Evolutionary conservation across 805 yeast genomes (phyloP).

Genomic region (Saturnispora halmiae): DNA sequence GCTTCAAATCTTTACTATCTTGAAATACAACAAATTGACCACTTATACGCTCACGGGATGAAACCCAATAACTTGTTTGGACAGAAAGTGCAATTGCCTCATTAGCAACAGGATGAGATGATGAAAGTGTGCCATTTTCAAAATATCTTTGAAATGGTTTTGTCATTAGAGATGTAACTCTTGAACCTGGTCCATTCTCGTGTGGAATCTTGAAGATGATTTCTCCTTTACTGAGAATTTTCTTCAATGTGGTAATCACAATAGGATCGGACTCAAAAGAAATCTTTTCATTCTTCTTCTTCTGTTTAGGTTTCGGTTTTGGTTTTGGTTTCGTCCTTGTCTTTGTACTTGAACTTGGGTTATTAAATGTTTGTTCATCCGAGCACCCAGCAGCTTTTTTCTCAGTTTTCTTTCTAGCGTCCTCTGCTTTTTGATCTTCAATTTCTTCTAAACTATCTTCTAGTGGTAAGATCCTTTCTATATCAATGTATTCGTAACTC

Average conservation of each 20-base stretch:
- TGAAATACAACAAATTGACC: conserved; percentile 72
- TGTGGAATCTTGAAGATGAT: conserved; percentile 70
- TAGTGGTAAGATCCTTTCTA: conserved; percentile 15
- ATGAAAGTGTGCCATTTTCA: conserved; percentile 63
- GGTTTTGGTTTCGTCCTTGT: not conserved
- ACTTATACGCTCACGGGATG: conserved; percentile 75
- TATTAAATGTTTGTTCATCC: not conserved
- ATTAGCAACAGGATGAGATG: conserved; percentile 62
- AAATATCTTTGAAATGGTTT: conserved; percentile 64
- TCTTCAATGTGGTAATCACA: conserved; percentile 12
- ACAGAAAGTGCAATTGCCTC: conserved; percentile 74
- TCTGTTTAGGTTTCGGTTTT: not conserved
- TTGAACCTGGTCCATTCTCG: conserved; percentile 65
- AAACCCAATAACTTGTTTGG: conserved; percentile 85
- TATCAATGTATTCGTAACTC: conserved; percentile 26
- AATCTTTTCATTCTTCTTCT: conserved; percentile 5
- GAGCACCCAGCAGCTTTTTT: not conserved
- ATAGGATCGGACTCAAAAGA: conserved; percentile 13
- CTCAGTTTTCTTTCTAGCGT: not conserved
- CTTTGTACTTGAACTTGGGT: not conserved
- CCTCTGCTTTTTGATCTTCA: conserved; percentile 1
- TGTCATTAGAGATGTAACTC: conserved; percentile 71
- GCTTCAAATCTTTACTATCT: not conserved
- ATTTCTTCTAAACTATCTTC: conserved; percentile 14
- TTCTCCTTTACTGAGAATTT: conserved; percentile 7